Evolutionary conservation across 2,329 filamentous ascomycete genomes (phyloP).

Genomic region (Cladophialophora yegresii): DNA sequence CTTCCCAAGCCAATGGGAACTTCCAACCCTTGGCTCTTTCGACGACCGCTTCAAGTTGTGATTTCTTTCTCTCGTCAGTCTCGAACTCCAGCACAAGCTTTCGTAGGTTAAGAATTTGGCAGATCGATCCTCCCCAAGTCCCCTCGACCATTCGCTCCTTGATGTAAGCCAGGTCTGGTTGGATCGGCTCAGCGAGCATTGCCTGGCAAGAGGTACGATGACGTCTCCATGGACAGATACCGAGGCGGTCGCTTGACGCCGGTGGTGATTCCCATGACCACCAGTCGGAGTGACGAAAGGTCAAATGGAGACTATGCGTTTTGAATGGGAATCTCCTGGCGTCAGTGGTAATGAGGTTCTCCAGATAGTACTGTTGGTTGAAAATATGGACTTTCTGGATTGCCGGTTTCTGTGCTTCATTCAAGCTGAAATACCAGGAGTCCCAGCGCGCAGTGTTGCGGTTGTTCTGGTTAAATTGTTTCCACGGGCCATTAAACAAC

Average conservation of each 20-base stretch:
- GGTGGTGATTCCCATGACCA: conserved; percentile 38
- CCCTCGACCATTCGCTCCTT: conserved; percentile 28
- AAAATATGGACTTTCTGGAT: conserved; percentile 38
- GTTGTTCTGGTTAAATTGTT: conserved; percentile 15
- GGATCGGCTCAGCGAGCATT: conserved; percentile 20
- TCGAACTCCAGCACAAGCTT: conserved; percentile 40
- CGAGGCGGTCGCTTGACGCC: conserved; percentile 35
- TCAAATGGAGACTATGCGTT: conserved; percentile 36
- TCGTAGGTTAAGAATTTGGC: conserved; percentile 26
- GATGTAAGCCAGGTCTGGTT: conserved; percentile 17
- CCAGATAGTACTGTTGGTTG: conserved; percentile 38
- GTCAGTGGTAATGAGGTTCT: conserved; percentile 25
- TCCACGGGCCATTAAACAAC: conserved; percentile 36
- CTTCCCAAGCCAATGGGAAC: conserved; percentile 28
- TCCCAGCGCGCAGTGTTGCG: conserved; percentile 19
- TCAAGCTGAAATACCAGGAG: conserved; percentile 34
- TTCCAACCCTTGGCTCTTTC: conserved; percentile 37
- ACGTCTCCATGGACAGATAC: conserved; percentile 37
- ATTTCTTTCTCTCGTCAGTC: conserved; percentile 35
- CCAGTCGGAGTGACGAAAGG: conserved; percentile 40
- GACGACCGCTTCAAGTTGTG: conserved; percentile 37
- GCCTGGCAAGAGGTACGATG: conserved; percentile 29
- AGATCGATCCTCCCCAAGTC: conserved; percentile 27
- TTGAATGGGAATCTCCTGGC: conserved; percentile 19
- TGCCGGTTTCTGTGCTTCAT: conserved; percentile 31